Evolutionary conservation across 352 stramenopile genomes (phyloP), one percentile per base, ranked within the genome.

Genomic region (Peronospora belbahrii): DNA sequence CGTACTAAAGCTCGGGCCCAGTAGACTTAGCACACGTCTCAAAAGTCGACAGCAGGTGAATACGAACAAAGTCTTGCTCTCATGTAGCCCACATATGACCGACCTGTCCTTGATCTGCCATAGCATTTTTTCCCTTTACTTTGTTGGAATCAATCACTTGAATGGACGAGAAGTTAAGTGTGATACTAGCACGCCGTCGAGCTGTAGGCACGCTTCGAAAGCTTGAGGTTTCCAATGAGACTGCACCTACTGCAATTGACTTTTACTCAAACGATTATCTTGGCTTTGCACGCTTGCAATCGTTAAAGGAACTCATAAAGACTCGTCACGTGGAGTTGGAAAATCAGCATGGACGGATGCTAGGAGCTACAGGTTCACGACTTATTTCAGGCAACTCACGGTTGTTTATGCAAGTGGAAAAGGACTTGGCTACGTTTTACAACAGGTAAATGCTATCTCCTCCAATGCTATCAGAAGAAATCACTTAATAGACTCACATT

Each of bases 231-330:
- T 40, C 52, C 0, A 41, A 56, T 10, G 40, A 52, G 8, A 33
- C 52, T 8, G 70, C 59, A 30, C 33, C 54, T 8, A 13, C 19
- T 3, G 55, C 34, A 20, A 62, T 96, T 33, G 96, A 99, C 62
- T 98, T 99, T 63, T 95, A 78, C 51, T 97, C 85, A 42, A 99
- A 98, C 58, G 96, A 99, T 51, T 98, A 98, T 56, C 69, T 99
- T 14, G 94, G 96, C 13, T 74, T 99, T 31, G 89, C 94, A 11
- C 78, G 84, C 9, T 85, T 60, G 37, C 28, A 42, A 13, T 33
- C 66, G 53, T 70, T 97, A 35, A 59, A 65, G 10, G 43, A 65
- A 40, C 74, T 66, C 32, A 70, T 87, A 27, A 50, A 69, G 22
- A 42, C 42, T 13, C 64, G 68, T 24, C 68, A 95, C 6, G 23